Conservation (phyloP, 192 early-diverging fungal species). For the Gigaspora rosea region DNA sequence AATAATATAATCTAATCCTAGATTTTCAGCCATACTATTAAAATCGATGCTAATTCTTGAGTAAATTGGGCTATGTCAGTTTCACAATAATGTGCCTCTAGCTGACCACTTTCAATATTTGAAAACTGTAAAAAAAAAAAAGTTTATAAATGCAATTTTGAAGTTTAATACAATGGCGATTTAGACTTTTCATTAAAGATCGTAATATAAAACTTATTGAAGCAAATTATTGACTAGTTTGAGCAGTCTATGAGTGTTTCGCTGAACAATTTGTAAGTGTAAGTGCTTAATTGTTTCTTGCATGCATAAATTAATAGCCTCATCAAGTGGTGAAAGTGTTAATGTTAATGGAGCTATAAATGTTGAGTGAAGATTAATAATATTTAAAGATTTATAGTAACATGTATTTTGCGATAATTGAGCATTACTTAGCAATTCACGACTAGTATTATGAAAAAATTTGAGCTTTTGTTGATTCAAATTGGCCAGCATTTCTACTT, state of each 20-base stretch:
- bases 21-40: too few relatives aligned
- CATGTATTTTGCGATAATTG: not conserved
- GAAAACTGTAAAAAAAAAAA: conserved; percentile 11
- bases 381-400: not conserved
- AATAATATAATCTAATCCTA: too few relatives aligned
- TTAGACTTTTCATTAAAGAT: too few relatives aligned
- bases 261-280: conserved; percentile 45
- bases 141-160: too few relatives aligned
- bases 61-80: conserved; percentile 44
- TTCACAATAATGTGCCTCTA: conserved; percentile 46
- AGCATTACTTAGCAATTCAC: conserved; percentile 48
- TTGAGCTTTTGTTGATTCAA: conserved; percentile 26
- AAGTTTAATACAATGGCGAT: too few relatives aligned
- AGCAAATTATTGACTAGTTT: conserved; percentile 60
- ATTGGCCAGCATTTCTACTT: too few relatives aligned
- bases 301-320: conserved; percentile 37
- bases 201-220: conserved; percentile 28
- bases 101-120: not conserved
- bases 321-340: conserved; percentile 56
- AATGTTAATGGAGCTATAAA: conserved; percentile 52
- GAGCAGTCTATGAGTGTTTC: conserved; percentile 27
- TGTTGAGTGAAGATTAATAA: not conserved
- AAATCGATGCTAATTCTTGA: too few relatives aligned
- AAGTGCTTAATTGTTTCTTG: conserved; percentile 27
- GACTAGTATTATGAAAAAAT: conserved; percentile 49